Evolutionary conservation across 169 alveolate genomes (phyloP).

Genomic region (Plasmodium ovale): DNA sequence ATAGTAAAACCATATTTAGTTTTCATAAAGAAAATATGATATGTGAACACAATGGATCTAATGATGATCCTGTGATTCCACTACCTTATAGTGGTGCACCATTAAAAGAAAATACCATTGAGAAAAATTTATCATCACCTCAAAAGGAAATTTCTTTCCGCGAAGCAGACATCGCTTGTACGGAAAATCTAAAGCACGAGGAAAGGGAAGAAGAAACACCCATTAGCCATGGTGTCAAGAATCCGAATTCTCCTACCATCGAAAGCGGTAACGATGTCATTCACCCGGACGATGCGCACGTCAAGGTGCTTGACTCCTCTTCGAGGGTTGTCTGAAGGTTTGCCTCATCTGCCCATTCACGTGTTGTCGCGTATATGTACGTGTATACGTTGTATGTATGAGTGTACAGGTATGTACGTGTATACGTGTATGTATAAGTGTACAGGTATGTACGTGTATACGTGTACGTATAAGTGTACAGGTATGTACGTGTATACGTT

Average conservation of each 20-base stretch:
- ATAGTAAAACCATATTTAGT: slow-evolving; percentile 26
- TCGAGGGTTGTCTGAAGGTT: too few species aligned
- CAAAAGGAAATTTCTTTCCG: background rate
- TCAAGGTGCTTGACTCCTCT: too few species aligned
- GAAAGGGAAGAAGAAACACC: background rate
- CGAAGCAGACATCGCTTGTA: background rate
- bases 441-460: background rate
- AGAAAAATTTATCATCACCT: background rate
- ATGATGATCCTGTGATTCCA: slow-evolving; percentile 65
- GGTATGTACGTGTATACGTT: background rate
- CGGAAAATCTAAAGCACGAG: background rate
- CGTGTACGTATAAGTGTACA: background rate
- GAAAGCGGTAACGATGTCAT: background rate
- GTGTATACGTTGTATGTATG: too few species aligned
- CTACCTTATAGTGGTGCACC: slow-evolving; percentile 62
- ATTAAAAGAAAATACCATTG: slow-evolving; percentile 19
- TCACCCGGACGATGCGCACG: background rate
- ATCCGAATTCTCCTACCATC: too few species aligned
- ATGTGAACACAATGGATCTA: slow-evolving; percentile 62
- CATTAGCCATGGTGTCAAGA: too few species aligned
- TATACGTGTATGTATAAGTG: too few species aligned
- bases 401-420: background rate
- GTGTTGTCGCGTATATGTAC: too few species aligned
- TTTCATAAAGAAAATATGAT: slow-evolving; percentile 32
- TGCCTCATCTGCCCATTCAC: too few species aligned